These are phyloP conservation scores for Sanghuangporus weigelae DNA, from an alignment of 1,284 basidiomycete species.

Conservation along the genomic window DNA sequence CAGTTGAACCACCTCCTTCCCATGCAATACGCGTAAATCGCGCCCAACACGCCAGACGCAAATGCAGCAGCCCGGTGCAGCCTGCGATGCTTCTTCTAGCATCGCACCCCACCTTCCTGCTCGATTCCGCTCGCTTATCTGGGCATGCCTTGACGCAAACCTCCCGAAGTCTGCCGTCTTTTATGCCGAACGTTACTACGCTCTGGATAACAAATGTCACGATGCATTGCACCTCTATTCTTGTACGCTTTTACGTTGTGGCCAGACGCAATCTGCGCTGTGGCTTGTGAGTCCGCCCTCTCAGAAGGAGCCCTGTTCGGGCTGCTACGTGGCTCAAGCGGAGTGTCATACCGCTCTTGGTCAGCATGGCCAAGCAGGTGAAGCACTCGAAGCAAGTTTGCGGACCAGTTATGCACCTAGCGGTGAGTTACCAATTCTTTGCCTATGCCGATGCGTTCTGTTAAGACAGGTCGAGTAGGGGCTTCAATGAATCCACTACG, in stretches of 20 bases:
- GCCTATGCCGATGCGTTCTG: neutral
- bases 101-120: constrained; percentile 50
- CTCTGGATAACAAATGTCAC: constrained; percentile 62
- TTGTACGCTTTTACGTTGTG: constrained; percentile 65
- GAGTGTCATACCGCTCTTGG: constrained; percentile 71
- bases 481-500: neutral
- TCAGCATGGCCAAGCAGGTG: constrained; percentile 65
- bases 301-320: constrained; percentile 56
- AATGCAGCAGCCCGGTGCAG: constrained; percentile 43
- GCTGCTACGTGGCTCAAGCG: constrained; percentile 75
- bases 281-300: constrained; percentile 56
- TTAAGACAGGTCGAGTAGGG: neutral
- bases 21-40: constrained; percentile 11
- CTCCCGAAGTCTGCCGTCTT: constrained; percentile 72
- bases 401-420: constrained; percentile 28
- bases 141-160: constrained; percentile 74
- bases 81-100: constrained; percentile 30
- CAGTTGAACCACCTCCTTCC: constrained; percentile 2
- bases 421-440: constrained; percentile 40
- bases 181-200: constrained; percentile 76
- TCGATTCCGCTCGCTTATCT: constrained; percentile 64
- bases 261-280: constrained; percentile 74
- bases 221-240: constrained; percentile 84
- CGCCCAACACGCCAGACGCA: constrained; percentile 12
- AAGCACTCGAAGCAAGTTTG: constrained; percentile 62